phyloP scores from a whole-genome alignment of 768 basidiomycete genomes.

The Rhodotorula paludigena region DNA sequence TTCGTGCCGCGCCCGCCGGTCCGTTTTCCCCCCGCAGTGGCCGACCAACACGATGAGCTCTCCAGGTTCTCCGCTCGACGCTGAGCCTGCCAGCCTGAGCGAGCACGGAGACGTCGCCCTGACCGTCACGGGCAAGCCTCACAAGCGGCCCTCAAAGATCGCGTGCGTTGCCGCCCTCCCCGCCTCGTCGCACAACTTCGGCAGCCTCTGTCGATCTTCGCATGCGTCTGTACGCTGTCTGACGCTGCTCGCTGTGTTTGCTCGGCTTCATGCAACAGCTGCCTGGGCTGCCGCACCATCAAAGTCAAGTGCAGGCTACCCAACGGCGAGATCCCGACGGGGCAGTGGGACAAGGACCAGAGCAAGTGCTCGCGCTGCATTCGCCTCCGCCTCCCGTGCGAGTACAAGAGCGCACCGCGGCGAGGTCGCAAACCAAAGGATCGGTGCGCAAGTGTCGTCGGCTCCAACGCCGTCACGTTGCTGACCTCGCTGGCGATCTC shows the following conservation, averaged over 20 bases:
- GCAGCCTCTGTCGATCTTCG: no score
- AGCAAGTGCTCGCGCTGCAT: conserved; percentile 11
- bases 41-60: no score
- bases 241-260: background rate
- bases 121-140: background rate
- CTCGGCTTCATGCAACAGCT: background rate
- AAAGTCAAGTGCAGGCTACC: conserved; percentile 21
- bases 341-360: background rate
- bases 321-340: conserved; percentile 15
- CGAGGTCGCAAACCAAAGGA: conserved; percentile 20
- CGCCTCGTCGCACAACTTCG: background rate
- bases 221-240: background rate
- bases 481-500: no score
- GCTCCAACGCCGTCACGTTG: background rate
- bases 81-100: no score
- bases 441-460: background rate
- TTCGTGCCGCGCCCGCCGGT: no score
- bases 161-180: conserved; percentile 6
- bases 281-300: background rate
- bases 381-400: conserved; percentile 18
- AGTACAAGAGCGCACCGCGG: conserved; percentile 13
- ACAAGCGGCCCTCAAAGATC: conserved; percentile 10
- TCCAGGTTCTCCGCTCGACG: no score
- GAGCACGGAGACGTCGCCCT: no score
- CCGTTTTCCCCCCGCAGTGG: no score